Conservation (phyloP, 768 basidiomycete genomes). For the Butyriboletus loyo region DNA sequence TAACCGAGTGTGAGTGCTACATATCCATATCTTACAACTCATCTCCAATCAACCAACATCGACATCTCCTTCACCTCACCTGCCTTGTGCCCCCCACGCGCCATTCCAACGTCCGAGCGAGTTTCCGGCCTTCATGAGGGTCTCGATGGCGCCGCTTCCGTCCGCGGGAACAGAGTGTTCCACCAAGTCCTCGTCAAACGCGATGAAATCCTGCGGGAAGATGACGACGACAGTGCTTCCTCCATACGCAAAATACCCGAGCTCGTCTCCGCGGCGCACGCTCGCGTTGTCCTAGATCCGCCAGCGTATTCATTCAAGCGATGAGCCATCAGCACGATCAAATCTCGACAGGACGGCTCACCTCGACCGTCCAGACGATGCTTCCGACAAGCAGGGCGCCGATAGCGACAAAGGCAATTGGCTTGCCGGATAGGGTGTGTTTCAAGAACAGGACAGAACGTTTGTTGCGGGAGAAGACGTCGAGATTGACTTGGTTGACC, state of each 20-base stretch:
- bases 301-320: neutral
- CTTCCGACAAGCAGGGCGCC: slow-evolving; percentile 82
- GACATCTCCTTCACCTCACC: neutral
- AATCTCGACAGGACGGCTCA: slow-evolving; percentile 3
- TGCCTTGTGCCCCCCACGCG: neutral
- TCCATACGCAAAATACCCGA: slow-evolving; percentile 70
- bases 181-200: slow-evolving; percentile 64
- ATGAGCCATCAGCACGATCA: neutral
- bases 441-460: slow-evolving; percentile 55
- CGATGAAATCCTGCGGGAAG: slow-evolving; percentile 51
- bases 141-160: slow-evolving; percentile 49
- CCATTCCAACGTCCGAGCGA: slow-evolving; percentile 27
- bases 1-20: no score
- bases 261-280: slow-evolving; percentile 63
- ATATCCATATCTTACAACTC: slow-evolving; percentile 4
- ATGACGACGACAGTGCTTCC: slow-evolving; percentile 69
- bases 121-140: slow-evolving; percentile 50
- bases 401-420: slow-evolving; percentile 68
- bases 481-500: slow-evolving; percentile 60
- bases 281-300: slow-evolving; percentile 38
- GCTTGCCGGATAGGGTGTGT: slow-evolving; percentile 42
- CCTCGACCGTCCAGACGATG: slow-evolving; percentile 57
- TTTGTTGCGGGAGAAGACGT: slow-evolving; percentile 64
- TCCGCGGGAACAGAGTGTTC: slow-evolving; percentile 41
- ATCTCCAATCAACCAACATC: neutral